Evolutionary conservation across 495 filamentous ascomycete species (phyloP), one percentile per base, ranked within the genome.

Genomic region (Aspergillus biplanus): DNA sequence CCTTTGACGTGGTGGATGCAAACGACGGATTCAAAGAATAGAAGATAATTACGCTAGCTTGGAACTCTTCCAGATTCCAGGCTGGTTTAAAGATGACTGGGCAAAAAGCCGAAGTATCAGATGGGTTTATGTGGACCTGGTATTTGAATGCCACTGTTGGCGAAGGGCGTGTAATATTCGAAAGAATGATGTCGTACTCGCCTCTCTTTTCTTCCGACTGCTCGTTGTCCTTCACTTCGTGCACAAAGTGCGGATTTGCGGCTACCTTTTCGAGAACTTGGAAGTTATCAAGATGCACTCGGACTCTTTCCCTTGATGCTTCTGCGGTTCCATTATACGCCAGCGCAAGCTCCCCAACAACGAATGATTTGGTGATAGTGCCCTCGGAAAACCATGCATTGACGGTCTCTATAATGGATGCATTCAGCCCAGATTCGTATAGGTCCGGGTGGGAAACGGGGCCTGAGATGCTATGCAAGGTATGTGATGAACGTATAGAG

Each of bases 401-500:
- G 59, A 97, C 87, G 0, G 91, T 96, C 72, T 99, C 96, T 59
- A 98, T 88, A 52, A 98, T 81, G 8, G 96, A 98, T 6, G 92
- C 88, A 69, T 93, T 96, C 44, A 99, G 76, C 7, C 96, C 96
- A 11, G 89, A 83, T 47, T 87, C 84, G 58, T 88, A 84, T 73
- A 97, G 84, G 13, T 98, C 92, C 0, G 92, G 89, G 71, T 99
- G 96, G 64, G 86, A 86, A 11, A 87, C 79, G 34, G 85, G 69
- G 37, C 80, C 83, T 16, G 78, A 67, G 31, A 83, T 78, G 58
- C 87, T 90, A 46, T 86, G 89, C 35, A 91, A 72, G 3, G 94
- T 97, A 54, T 91, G 90, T 7, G 89, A 89, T 15, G 96, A 99
- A 50, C 92, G 88, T 59, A 97, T 88, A 15, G 95, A 98, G 44